These are phyloP conservation scores for Crataegus laevigata DNA, from an alignment of 306 rosid species.

Conservation along the genomic window DNA sequence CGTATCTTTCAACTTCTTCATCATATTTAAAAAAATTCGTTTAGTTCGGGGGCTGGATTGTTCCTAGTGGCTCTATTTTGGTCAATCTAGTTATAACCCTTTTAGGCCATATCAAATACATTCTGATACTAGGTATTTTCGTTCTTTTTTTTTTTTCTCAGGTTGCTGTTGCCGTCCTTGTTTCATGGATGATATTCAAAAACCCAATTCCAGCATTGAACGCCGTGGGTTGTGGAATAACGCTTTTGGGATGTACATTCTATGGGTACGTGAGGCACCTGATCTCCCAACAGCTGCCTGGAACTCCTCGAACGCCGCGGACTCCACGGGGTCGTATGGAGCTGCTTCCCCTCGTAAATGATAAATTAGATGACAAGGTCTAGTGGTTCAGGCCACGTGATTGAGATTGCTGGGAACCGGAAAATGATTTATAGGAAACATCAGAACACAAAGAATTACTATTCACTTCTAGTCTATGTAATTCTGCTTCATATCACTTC, in stretches of 20 bases:
- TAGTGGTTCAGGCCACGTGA: constrained; percentile 22
- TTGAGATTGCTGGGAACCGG: constrained; percentile 21
- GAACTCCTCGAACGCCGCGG: constrained; percentile 63
- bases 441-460: constrained; percentile 24
- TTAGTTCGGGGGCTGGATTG: neutral
- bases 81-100: neutral
- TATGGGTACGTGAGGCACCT: constrained; percentile 82
- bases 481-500: constrained; percentile 21
- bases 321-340: constrained; percentile 79
- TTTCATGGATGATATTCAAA: constrained; percentile 86
- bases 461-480: constrained; percentile 24
- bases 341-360: constrained; percentile 92
- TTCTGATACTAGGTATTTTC: neutral
- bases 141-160: neutral
- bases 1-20: neutral
- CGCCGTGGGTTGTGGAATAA: constrained; percentile 74
- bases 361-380: constrained; percentile 78
- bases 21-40: neutral
- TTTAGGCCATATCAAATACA: neutral
- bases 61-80: neutral
- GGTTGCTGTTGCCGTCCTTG: constrained; percentile 97
- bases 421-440: constrained; percentile 28
- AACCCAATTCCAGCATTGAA: constrained; percentile 81
- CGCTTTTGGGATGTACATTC: constrained; percentile 91
- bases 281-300: constrained; percentile 76